phyloP scores from a whole-genome alignment of 2,329 filamentous ascomycete genomes.

The Stachybotrys chartarum region DNA sequence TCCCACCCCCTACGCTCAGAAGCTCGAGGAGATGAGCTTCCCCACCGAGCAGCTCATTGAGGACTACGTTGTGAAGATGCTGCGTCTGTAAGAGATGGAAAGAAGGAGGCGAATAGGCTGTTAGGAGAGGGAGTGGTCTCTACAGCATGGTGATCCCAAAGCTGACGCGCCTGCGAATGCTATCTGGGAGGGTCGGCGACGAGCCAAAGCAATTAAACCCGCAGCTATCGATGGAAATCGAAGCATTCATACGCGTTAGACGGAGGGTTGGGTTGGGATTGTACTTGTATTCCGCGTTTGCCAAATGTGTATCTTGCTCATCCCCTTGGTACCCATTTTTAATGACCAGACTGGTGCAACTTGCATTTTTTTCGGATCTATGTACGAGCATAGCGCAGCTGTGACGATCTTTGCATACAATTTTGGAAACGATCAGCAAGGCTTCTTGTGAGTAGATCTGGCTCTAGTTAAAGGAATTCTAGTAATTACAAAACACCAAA shows the following conservation, averaged over 20 bases:
- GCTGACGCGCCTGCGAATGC: not conserved
- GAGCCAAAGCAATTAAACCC: conserved; percentile 11
- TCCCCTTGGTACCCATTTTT: conserved; percentile 19
- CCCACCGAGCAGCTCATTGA: conserved; percentile 84
- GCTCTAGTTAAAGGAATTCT: not conserved
- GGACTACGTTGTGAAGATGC: conserved; percentile 80
- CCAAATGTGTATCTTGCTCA: conserved; percentile 23
- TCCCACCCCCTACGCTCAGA: conserved; percentile 88
- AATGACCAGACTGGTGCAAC: conserved; percentile 15
- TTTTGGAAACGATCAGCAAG: no score
- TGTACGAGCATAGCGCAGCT: no score
- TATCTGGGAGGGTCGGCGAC: not conserved
- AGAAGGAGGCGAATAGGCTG: not conserved
- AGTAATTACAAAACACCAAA: no score
- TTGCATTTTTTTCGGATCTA: not conserved
- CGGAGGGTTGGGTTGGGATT: conserved; percentile 24
- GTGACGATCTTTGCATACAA: no score
- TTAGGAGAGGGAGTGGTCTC: not conserved
- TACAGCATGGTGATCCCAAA: not conserved
- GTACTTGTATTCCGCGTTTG: conserved; percentile 34
- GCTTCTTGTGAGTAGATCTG: not conserved
- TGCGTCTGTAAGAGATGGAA: conserved; percentile 57
- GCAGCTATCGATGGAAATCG: conserved; percentile 1
- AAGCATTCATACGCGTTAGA: conserved; percentile 23
- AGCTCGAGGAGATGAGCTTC: conserved; percentile 93